Conservation (phyloP, 345 rosid species). For the Salix purpurea region DNA sequence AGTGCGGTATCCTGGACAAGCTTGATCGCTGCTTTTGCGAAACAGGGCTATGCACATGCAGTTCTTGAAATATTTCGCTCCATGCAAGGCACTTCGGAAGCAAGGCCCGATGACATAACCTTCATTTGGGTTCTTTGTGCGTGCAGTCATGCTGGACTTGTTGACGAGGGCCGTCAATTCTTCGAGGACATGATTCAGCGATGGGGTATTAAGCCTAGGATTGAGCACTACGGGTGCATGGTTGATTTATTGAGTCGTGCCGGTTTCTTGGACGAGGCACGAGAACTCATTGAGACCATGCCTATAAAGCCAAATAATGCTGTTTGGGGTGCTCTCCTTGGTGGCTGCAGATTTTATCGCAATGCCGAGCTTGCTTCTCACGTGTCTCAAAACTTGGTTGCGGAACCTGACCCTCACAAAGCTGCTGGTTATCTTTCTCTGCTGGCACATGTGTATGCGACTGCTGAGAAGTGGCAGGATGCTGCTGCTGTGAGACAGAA, state of each 20-base stretch:
- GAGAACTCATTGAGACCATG: conserved; percentile 31
- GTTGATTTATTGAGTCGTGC: conserved; percentile 46
- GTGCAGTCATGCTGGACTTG: conserved; percentile 46
- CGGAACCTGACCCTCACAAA: conserved; percentile 26
- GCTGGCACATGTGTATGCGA: conserved; percentile 38
- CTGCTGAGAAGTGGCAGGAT: conserved; percentile 41
- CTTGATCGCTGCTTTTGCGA: conserved; percentile 39
- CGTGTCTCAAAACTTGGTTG: conserved; percentile 28
- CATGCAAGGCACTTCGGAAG: conserved; percentile 34
- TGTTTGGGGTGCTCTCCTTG: conserved; percentile 39
- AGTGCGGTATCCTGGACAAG: conserved; percentile 40
- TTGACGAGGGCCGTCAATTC: conserved; percentile 28
- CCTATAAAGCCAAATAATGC: conserved; percentile 41
- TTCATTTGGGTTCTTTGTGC: conserved; percentile 38
- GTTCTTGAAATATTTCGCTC: conserved; percentile 36
- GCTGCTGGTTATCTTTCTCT: conserved; percentile 39
- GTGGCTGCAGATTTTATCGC: conserved; percentile 43
- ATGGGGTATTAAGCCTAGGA: conserved; percentile 35
- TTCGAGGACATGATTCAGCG: conserved; percentile 27
- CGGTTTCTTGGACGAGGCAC: conserved; percentile 44
- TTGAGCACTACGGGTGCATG: conserved; percentile 48
- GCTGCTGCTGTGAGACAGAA: conserved; percentile 32
- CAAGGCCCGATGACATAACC: conserved; percentile 39
- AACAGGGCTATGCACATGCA: conserved; percentile 35
- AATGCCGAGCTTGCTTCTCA: conserved; percentile 37